These are phyloP conservation scores for Deakozyma indianensis DNA, from an alignment of 805 yeast species.

Conservation along the genomic window DNA sequence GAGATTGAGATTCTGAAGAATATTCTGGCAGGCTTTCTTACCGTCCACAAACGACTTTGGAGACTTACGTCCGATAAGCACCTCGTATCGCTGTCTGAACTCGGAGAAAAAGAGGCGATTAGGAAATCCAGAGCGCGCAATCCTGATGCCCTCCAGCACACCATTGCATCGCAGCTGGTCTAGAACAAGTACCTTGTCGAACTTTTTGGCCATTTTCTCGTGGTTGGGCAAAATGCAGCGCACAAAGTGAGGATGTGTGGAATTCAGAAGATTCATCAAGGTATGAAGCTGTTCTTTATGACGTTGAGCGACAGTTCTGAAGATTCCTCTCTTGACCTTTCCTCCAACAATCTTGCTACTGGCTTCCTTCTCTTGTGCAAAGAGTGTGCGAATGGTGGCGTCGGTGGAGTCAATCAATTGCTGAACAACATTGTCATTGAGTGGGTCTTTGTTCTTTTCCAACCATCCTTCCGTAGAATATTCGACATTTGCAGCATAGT, in stretches of 20 bases:
- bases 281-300: conserved; percentile 73
- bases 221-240: conserved; percentile 90
- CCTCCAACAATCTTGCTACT: conserved; percentile 13
- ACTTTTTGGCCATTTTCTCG: conserved; percentile 50
- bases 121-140: conserved; percentile 95
- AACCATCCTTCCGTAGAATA: conserved; percentile 88
- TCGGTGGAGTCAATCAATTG: conserved; percentile 46
- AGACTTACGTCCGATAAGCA: conserved; percentile 39
- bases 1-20: conserved; percentile 48
- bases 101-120: conserved; percentile 76
- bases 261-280: conserved; percentile 55
- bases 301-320: conserved; percentile 72
- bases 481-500: conserved; percentile 95
- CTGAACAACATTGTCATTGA: conserved; percentile 57
- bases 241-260: conserved; percentile 92
- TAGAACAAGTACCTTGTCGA: conserved; percentile 64
- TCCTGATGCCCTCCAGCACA: conserved; percentile 93
- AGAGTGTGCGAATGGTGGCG: conserved; percentile 40
- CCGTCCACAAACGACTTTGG: conserved; percentile 26
- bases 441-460: conserved; percentile 86
- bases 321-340: conserved; percentile 26
- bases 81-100: conserved; percentile 59
- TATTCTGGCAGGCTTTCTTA: conserved; percentile 54
- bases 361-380: conserved; percentile 24
- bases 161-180: conserved; percentile 94